phyloP scores from a whole-genome alignment of 768 basidiomycete species.

The Hygrocybe coccinea region DNA sequence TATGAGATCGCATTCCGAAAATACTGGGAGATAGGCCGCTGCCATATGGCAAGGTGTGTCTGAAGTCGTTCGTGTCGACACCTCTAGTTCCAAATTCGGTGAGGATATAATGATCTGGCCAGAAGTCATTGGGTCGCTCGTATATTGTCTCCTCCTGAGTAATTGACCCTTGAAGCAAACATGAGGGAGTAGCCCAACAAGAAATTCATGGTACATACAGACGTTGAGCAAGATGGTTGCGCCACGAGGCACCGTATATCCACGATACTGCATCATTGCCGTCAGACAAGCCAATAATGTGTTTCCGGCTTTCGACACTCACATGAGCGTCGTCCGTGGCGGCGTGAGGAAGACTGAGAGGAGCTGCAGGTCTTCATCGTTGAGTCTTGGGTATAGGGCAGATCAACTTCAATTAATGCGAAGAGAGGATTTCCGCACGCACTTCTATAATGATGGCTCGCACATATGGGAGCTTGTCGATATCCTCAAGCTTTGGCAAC shows the following conservation, averaged over 20 bases:
- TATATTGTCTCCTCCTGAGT: not conserved
- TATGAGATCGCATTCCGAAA: not conserved
- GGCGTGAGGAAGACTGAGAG: constrained; percentile 18
- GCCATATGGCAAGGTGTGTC: constrained; percentile 14
- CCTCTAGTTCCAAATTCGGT: constrained; percentile 15
- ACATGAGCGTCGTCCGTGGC: constrained; percentile 8
- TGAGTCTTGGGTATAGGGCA: constrained; percentile 7
- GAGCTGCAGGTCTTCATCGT: constrained; percentile 19
- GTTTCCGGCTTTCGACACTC: not conserved
- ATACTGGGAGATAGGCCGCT: constrained; percentile 5
- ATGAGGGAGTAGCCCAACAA: not conserved
- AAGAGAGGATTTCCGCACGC: constrained; percentile 13
- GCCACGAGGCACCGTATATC: constrained; percentile 11
- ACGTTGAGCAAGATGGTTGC: constrained; percentile 12
- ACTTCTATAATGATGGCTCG: not conserved
- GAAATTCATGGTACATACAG: constrained; percentile 14
- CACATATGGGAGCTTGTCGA: not conserved
- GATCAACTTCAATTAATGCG: constrained; percentile 18
- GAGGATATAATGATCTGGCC: constrained; percentile 1
- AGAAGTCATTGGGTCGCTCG: not conserved
- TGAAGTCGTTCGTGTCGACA: constrained; percentile 9
- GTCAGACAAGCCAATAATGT: not conserved
- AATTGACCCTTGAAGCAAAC: not conserved
- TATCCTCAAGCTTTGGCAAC: constrained; percentile 2
- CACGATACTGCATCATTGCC: constrained; percentile 8